Evolutionary conservation across 495 filamentous ascomycete genomes (phyloP).

Genomic region (Aspergillus cristatus): DNA sequence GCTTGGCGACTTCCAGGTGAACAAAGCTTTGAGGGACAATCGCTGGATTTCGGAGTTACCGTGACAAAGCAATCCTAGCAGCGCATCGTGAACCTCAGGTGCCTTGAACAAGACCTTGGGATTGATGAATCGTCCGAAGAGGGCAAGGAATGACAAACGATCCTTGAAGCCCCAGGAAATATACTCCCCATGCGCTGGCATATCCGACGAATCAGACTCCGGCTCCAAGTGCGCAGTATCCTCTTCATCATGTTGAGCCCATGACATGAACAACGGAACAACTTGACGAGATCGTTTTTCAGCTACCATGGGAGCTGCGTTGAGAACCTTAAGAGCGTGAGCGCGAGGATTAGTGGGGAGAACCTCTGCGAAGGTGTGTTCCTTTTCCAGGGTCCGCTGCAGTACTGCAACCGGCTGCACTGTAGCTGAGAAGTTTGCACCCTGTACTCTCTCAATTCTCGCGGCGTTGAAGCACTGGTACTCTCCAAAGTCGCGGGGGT

Average conservation of each 20-base stretch:
- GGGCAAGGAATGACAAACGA: conserved; percentile 64
- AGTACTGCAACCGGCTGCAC: conserved; percentile 15
- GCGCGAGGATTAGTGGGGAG: conserved; percentile 46
- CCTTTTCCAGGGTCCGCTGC: conserved; percentile 25
- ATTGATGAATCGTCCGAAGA: conserved; percentile 82
- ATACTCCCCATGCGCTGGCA: not conserved
- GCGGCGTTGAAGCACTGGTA: conserved; percentile 76
- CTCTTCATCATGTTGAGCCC: conserved; percentile 49
- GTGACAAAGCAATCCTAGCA: conserved; percentile 67
- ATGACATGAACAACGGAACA: conserved; percentile 77
- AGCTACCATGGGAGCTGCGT: conserved; percentile 60
- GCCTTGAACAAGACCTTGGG: conserved; percentile 73
- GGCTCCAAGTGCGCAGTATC: conserved; percentile 19
- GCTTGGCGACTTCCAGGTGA: conserved; percentile 75
- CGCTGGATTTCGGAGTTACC: conserved; percentile 87
- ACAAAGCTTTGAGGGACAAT: conserved; percentile 69
- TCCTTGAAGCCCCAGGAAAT: conserved; percentile 56
- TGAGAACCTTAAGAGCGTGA: conserved; percentile 73
- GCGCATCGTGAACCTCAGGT: conserved; percentile 61
- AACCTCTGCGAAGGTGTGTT: conserved; percentile 22
- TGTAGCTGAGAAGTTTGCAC: conserved; percentile 15
- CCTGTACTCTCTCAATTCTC: conserved; percentile 41
- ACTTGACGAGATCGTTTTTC: conserved; percentile 79
- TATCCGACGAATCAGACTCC: conserved; percentile 6
- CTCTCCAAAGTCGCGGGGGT: conserved; percentile 33